A percentile compares a stretch with the other conserved stretches of the same genome.
phyloP scores from a whole-genome alignment of 495 filamentous ascomycete species.

The Aspergillus nidulans region DNA sequence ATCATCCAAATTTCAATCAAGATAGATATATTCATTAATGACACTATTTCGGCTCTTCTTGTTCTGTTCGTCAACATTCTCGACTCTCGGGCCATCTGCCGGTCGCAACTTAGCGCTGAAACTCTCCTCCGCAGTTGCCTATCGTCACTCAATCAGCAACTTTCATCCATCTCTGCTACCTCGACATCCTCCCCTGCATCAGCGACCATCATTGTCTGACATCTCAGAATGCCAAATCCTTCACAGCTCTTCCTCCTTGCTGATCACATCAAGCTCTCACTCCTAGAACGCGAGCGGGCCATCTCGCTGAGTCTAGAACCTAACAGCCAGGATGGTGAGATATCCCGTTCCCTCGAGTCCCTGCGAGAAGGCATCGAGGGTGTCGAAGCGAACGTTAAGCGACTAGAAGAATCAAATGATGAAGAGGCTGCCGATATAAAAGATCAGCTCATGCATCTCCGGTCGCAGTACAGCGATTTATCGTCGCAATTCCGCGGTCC shows the following conservation, averaged over 20 bases:
- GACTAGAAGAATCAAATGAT: constrained; percentile 59
- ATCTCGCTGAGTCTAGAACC: constrained; percentile 78
- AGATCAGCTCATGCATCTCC: constrained; percentile 60
- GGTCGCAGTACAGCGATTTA: constrained; percentile 54
- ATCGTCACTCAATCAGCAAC: neutral
- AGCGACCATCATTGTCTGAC: neutral
- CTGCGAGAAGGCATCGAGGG: constrained; percentile 77
- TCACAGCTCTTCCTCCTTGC: constrained; percentile 52
- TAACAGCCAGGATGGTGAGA: constrained; percentile 82
- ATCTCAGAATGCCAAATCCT: constrained; percentile 51
- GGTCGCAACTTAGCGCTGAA: constrained; percentile 10
- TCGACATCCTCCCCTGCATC: constrained; percentile 1
- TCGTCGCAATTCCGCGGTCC: constrained; percentile 59
- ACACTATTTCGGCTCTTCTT: neutral
- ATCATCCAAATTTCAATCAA: neutral
- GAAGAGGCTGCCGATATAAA: constrained; percentile 56
- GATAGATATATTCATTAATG: neutral
- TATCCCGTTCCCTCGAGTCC: constrained; percentile 81
- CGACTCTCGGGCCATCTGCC: constrained; percentile 2
- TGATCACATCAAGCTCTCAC: constrained; percentile 52
- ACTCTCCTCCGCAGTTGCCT: constrained; percentile 1
- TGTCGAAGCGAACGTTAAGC: constrained; percentile 62
- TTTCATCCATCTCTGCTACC: neutral
- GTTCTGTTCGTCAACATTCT: neutral
- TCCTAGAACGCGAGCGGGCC: constrained; percentile 84